Evolutionary conservation across 78 protist species (phyloP).

Genomic region (Acrasis kona): DNA sequence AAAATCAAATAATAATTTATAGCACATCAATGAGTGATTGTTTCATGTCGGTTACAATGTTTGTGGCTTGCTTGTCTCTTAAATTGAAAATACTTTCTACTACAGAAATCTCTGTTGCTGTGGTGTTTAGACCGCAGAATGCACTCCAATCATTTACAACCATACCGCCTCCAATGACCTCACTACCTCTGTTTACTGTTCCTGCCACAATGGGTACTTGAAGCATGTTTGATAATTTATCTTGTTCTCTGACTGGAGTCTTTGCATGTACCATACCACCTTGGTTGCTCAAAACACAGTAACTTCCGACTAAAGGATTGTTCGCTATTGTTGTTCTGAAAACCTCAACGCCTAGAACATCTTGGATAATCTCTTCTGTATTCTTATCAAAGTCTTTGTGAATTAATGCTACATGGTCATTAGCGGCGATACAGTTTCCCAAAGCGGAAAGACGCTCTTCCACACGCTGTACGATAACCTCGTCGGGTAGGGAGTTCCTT

Average conservation of each 20-base stretch:
- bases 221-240: conserved; percentile 87
- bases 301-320: conserved; percentile 91
- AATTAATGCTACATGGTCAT: conserved; percentile 96
- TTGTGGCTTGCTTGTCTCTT: conserved; percentile 21
- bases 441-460: conserved; percentile 95
- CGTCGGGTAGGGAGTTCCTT: conserved; percentile 95
- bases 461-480: conserved; percentile 75
- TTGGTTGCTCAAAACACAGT: conserved; percentile 76
- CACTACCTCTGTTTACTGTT: conserved; percentile 86
- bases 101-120: conserved; percentile 90
- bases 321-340: conserved; percentile 93
- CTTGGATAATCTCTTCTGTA: conserved; percentile 93
- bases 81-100: conserved; percentile 60
- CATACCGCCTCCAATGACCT: conserved; percentile 83
- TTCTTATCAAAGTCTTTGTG: conserved; percentile 95
- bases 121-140: conserved; percentile 92
- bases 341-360: conserved; percentile 89
- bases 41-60: conserved; percentile 24
- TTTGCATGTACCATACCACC: conserved; percentile 96
- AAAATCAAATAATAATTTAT: no score
- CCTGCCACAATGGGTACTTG: conserved; percentile 92
- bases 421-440: conserved; percentile 89
- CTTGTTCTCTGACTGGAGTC: conserved; percentile 81
- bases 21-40: conserved; percentile 24
- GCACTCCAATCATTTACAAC: conserved; percentile 95